Evolutionary conservation across 2,329 filamentous ascomycete genomes (phyloP), one percentile per base, ranked within the genome.

Genomic region (Incumbomyces lentus): DNA sequence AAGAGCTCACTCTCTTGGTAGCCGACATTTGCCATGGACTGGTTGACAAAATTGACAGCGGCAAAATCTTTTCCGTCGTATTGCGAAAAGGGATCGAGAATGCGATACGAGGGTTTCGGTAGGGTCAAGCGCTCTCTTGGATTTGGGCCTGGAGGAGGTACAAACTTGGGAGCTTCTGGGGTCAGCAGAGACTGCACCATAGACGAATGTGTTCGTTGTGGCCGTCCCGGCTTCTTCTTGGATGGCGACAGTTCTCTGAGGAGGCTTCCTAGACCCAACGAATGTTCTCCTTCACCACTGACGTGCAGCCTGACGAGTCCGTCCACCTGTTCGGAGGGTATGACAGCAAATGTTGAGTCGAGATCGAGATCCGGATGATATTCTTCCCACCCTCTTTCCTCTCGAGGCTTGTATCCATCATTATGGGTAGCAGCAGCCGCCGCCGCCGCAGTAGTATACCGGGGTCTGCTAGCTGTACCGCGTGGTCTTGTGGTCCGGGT

Each of bases 331-430:
- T 92, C 82, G 1, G 88, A 81, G 40, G 76, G 79, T 60, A 89
- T 89, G 2, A 95, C 73, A 55, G 83, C 79, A 53, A 95, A 83
- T 3, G 77, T 78, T 11, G 76, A 76, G 47, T 95, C 87, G 40
- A 95, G 88, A 67, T 96, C 89, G 44, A 98, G 77, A 58, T 95
- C 86, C 0, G 87, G 88, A 64, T 98, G 92, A 54, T 96, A 96
- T 63, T 98, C 92, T 60, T 95, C 89, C 88, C 90, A 98, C 44
- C 87, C 86, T 52, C 90, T 81, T 69, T 98, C 92, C 67, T 98
- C 92, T 60, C 92, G 78, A 29, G 92, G 92, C 64, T 98, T 98
- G 68, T 96, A 96, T 42, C 90, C 89, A 69, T 96, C 92, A 58
- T 81, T 89, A 61, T 95, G 88, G 56, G 87, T 86, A 49, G 92